Conservation (phyloP, 2,329 filamentous ascomycete genomes). For the Penicillium nordicum region DNA sequence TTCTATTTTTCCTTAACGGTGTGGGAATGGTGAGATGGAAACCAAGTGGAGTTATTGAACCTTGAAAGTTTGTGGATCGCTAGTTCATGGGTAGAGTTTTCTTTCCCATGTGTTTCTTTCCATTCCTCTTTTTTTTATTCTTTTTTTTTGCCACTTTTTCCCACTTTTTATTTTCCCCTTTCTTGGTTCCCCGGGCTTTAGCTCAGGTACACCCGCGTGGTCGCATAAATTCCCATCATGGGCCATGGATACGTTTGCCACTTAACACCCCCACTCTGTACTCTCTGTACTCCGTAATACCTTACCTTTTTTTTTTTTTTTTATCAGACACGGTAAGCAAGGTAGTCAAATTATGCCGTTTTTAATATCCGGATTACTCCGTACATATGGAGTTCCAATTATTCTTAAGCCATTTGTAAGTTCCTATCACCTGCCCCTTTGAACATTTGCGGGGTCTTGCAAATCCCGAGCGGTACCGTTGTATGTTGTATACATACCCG, state of each 20-base stretch:
- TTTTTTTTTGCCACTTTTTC: slow-evolving; percentile 4
- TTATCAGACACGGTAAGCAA: not conserved
- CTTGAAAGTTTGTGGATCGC: slow-evolving; percentile 11
- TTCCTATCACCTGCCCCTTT: not conserved
- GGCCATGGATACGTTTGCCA: not conserved
- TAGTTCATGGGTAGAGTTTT: slow-evolving; percentile 18
- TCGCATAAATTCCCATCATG: not conserved
- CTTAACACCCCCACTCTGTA: slow-evolving; percentile 1
- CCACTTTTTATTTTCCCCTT: slow-evolving; percentile 8
- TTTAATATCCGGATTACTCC: not conserved
- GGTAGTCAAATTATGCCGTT: not conserved
- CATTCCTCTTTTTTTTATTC: not conserved
- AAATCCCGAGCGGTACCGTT: not conserved
- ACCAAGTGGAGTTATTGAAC: slow-evolving; percentile 23
- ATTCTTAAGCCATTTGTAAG: slow-evolving; percentile 1
- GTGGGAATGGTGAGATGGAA: slow-evolving; percentile 20
- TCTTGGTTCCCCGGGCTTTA: slow-evolving; percentile 7
- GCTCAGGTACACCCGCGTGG: slow-evolving; percentile 10
- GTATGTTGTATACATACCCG: not conserved
- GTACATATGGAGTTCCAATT: not conserved
- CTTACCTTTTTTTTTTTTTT: not conserved
- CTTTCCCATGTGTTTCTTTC: slow-evolving; percentile 19
- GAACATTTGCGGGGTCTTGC: not conserved
- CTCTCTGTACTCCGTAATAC: not conserved
- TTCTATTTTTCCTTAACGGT: slow-evolving; percentile 19